Evolutionary conservation across 164 flowering plant genomes (phyloP).

Genomic region (Echeveria elegans): DNA sequence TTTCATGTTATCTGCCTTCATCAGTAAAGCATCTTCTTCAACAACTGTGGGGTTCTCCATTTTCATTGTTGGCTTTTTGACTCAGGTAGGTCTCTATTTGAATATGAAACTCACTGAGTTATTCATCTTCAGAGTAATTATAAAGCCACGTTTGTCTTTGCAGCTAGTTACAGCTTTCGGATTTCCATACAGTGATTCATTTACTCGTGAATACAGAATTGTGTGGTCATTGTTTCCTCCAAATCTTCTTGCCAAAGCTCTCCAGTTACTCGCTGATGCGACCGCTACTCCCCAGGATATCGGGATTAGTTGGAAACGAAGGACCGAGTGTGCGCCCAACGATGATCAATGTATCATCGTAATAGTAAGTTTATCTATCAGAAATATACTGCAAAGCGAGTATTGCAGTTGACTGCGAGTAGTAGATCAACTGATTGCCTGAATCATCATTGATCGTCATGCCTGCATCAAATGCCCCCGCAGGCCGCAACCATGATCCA

Average conservation of each 20-base stretch:
- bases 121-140: constrained; percentile 10
- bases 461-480: no score
- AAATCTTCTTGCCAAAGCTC: constrained; percentile 63
- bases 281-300: constrained; percentile 55
- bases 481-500: no score
- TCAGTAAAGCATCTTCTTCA: constrained; percentile 79
- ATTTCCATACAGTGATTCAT: constrained; percentile 47
- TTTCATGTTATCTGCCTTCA: constrained; percentile 76
- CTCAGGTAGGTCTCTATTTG: constrained; percentile 45
- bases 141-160: constrained; percentile 13
- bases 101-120: not conserved
- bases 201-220: constrained; percentile 17
- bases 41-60: constrained; percentile 75
- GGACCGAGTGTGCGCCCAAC: constrained; percentile 47
- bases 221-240: constrained; percentile 93
- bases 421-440: not conserved
- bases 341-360: constrained; percentile 55
- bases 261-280: constrained; percentile 52
- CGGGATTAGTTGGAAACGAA: constrained; percentile 75
- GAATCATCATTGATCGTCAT: no score
- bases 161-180: constrained; percentile 81
- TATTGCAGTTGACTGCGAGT: not conserved
- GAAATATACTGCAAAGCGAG: not conserved
- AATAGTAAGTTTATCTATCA: constrained; percentile 41
- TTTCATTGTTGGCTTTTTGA: constrained; percentile 70